These are phyloP conservation scores for Neoboletus brunneissimus DNA, from an alignment of 768 basidiomycete species.

Conservation along the genomic window DNA sequence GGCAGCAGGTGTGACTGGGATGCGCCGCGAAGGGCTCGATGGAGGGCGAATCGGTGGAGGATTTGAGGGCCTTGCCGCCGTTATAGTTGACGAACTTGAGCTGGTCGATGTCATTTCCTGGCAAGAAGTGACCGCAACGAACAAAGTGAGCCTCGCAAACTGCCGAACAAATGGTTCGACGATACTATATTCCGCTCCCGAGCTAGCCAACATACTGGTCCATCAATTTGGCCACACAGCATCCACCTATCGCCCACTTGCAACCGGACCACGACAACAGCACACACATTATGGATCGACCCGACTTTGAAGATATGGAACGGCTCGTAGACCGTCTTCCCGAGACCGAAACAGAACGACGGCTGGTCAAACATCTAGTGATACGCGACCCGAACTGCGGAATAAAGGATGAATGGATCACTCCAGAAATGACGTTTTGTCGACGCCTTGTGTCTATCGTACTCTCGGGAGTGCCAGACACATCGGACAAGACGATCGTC, in stretches of 20 bases:
- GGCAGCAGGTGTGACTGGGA: constrained; percentile 81
- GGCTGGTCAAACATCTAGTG: constrained; percentile 57
- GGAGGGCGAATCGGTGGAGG: constrained; percentile 36
- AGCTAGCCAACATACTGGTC: neutral
- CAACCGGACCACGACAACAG: constrained; percentile 3
- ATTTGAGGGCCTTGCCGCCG: constrained; percentile 35
- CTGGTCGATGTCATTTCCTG: constrained; percentile 35
- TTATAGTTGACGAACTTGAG: constrained; percentile 52
- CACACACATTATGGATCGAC: constrained; percentile 20
- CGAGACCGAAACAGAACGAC: constrained; percentile 52
- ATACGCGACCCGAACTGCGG: constrained; percentile 41
- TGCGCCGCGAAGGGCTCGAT: constrained; percentile 52
- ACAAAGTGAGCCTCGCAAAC: constrained; percentile 16
- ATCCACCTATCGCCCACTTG: neutral
- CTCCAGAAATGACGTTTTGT: constrained; percentile 52
- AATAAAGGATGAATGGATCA: constrained; percentile 61
- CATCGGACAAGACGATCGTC: constrained; percentile 67
- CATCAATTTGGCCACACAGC: constrained; percentile 1
- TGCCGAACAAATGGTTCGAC: constrained; percentile 13
- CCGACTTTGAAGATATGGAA: constrained; percentile 51
- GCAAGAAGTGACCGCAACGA: neutral
- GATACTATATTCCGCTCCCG: too few relatives aligned
- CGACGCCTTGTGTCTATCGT: constrained; percentile 66
- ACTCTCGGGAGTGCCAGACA: constrained; percentile 63
- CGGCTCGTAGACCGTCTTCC: constrained; percentile 60